Evolutionary conservation across 2,329 filamentous ascomycete genomes (phyloP), one percentile per base, ranked within the genome.

Genomic region (Chaetomium globosum): DNA sequence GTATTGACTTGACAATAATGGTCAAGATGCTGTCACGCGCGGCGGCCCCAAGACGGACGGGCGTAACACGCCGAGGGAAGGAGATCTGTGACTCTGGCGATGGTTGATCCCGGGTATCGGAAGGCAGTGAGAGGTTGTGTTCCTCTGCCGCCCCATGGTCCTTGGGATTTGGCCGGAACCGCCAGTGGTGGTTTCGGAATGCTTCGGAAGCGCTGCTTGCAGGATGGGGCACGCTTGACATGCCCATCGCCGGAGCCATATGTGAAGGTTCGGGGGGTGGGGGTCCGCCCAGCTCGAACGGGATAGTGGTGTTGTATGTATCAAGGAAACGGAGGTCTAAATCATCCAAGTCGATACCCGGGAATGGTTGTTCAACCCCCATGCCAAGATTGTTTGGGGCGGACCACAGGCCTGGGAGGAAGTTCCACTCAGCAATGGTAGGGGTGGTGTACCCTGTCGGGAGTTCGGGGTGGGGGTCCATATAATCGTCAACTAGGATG

Each of bases 161-260:
- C 21, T 56, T 62, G 26, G 51, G 51, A 26, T 62, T 62, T 4
- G 59, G 59, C 28, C 59, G 59, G 39, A 62, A 62, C 12, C 59
- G 59, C 59, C 51, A 62, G 30, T 62, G 59, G 16, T 62, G 51
- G 51, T 62, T 49, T 23, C 36, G 36, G 28, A 62, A 62, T 3
- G 59, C 59, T 28, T 62, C 59, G 9, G 52, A 62, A 7, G 59
- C 59, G 2, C 39, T 19, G 2, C 39, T 49, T 6, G 52, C 59
- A 12, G 52, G 31, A 33, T 62, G 26, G 28, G 59, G 39, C 39
- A n/a, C 39, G 39, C 16, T 43, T n/a, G 39, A 43, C 39, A 43
- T 43, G 16, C 39, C 39, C 39, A 43, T 43, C 16, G 39, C 4
- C 4, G 39, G 39, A n/a, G 39, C 39, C 16, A 43, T n/a, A n/a